Evolutionary conservation across 371 early-diverging fungal species (phyloP), one percentile per base, ranked within the genome.

Genomic region (Thermomucor indicae-seudaticae): DNA sequence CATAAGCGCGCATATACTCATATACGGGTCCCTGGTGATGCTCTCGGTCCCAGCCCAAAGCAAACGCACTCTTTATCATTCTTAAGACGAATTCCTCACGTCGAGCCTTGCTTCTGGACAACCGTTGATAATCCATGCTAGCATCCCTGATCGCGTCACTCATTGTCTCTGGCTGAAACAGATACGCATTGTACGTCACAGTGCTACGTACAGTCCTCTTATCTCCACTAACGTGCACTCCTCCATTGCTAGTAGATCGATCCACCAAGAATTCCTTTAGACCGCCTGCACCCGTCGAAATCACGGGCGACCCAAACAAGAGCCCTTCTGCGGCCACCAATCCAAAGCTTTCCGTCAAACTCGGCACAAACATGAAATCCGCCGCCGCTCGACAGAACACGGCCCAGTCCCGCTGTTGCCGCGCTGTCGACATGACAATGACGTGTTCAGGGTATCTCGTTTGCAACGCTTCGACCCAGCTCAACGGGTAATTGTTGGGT

Each of bases 301-400:
- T 77, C 4, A 79, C 71, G 14, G 79, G 65, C 1, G 81, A 60
- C 28, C 85, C 85, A 62, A 81, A 85, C 19, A 83, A 46, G 38
- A 85, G 57, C 3, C 82, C 85, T 44, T 83, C 81, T 0, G 72
- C 80, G 10, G 81, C 75, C 5, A 76, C 71, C 2, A 78, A 51
- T 0, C 80, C 81, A 54, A 75, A 70, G 37, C 71, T 75, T 43
- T 75, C 75, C 0, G 75, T 71, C 29, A 70, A 41, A 10, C 76
- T 74, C 1, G 85, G 83, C 3, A 79, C 76, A 51, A 81, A 64
- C 0, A 73, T 56, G 49, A 81, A 75, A 61, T 85, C 85, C n/a
- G 85, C 81, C 6, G 85, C 83, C 2, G 77, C 73, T 30, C 83
- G 72, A 55, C 62, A 75, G 43, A 75, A 76, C 4, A 77, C 52